Percentiles rank a stretch among this genome's conserved stretches.
These are phyloP conservation scores for Cyberlindnera subsufficiens DNA, from an alignment of 805 yeast species.

Conservation along the genomic window DNA sequence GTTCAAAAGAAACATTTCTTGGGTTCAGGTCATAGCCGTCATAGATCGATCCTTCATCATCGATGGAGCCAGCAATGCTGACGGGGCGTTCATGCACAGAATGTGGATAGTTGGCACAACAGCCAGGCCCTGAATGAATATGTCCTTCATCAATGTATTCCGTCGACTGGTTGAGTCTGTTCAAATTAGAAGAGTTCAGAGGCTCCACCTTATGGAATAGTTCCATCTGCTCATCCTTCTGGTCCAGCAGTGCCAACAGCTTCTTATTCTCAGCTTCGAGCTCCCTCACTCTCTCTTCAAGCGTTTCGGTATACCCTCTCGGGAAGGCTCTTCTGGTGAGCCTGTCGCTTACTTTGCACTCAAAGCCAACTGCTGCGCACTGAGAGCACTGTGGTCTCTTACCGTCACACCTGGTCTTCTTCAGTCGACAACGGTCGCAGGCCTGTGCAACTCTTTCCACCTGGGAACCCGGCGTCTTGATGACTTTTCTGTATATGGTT, in stretches of 20 bases:
- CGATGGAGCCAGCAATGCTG: slow-evolving; percentile 57
- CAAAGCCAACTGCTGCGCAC: slow-evolving; percentile 79
- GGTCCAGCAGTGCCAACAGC: slow-evolving; percentile 54
- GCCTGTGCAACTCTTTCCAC: slow-evolving; percentile 81
- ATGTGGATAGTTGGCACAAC: slow-evolving; percentile 48
- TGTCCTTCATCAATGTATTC: slow-evolving; percentile 25
- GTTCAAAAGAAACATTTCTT: slow-evolving; percentile 47
- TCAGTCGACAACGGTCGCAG: slow-evolving; percentile 82
- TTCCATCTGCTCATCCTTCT: slow-evolving; percentile 59
- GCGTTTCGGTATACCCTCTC: slow-evolving; percentile 84
- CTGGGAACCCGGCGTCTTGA: slow-evolving; percentile 62
- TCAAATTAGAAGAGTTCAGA: slow-evolving; percentile 30
- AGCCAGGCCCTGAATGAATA: slow-evolving; percentile 47
- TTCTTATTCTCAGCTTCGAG: slow-evolving; percentile 76
- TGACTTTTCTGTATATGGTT: slow-evolving; percentile 34
- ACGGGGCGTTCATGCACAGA: slow-evolving; percentile 57
- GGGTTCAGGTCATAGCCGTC: slow-evolving; percentile 14
- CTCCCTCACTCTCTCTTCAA: slow-evolving; percentile 84
- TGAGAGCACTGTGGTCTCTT: slow-evolving; percentile 67
- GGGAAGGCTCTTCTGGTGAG: slow-evolving; percentile 85
- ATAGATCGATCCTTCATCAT: slow-evolving; percentile 26
- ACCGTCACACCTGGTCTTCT: slow-evolving; percentile 77
- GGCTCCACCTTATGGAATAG: slow-evolving; percentile 23
- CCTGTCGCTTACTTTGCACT: slow-evolving; percentile 83
- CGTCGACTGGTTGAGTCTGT: slow-evolving; percentile 24